phyloP scores from a whole-genome alignment of 129 eudicot species.

The Flaveria brownii region DNA sequence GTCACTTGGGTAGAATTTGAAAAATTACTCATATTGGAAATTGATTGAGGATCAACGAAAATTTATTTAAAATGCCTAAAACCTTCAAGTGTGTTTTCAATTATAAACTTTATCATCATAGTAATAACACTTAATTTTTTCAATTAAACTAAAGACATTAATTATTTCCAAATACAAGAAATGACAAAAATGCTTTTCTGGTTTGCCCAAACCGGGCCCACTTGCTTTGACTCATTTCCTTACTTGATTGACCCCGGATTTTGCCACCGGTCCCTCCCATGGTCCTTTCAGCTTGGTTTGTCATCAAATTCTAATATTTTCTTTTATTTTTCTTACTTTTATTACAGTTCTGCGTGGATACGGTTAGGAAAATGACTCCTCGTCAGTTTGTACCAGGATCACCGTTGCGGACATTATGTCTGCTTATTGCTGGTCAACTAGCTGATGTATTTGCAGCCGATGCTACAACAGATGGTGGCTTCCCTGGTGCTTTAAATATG shows the following conservation, averaged over 20 bases:
- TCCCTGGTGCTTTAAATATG: slow-evolving; percentile 38
- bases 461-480: slow-evolving; percentile 37
- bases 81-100: not conserved
- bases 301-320: slow-evolving; percentile 10
- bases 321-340: not conserved
- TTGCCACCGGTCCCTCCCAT: not conserved
- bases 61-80: not conserved
- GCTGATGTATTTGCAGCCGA: slow-evolving; percentile 74
- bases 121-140: not conserved
- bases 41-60: not conserved
- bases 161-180: not conserved
- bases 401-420: slow-evolving; percentile 92
- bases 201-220: not conserved
- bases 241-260: not conserved
- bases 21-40: not conserved
- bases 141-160: not conserved
- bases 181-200: not conserved
- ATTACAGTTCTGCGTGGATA: slow-evolving; percentile 83
- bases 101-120: not conserved
- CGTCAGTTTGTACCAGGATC: slow-evolving; percentile 81
- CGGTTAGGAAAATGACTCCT: slow-evolving; percentile 89
- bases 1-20: not conserved
- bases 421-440: slow-evolving; percentile 91
- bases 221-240: not conserved
- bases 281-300: not conserved